Base-by-base conservation (phyloP, 169 alveolate genomes). In the Babesia ovata region DNA sequence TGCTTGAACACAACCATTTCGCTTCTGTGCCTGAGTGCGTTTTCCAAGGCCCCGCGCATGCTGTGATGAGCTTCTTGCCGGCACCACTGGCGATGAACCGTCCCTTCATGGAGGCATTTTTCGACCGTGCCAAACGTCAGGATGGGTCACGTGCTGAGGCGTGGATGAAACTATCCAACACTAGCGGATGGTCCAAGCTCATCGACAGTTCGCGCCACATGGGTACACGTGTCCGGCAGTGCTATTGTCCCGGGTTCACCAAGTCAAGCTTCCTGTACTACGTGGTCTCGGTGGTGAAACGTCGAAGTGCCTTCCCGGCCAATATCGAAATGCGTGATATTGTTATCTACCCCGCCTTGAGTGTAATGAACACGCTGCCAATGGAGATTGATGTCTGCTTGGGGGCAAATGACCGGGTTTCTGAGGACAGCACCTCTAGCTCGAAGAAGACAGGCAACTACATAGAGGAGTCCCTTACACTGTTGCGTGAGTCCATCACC, bases 241-340 rank as follows among this genome's bases (percentile, higher is more conserved):
- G 89, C 61, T 73, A 71, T 44, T 74, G 85, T 46, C 87, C 72
- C 1, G 72, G 84, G 28, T 49, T 76, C 54, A 54, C 84, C 53
- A 72, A 74, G 28, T 86, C 73, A 50, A 90, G 67, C 63, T 90
- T 79, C 61, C 58, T 92, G n/a, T 92, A 88, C 59, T 92, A 91
- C 56, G 74, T 91, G 57, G 96, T 91, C 33, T 60, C 90, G 36
- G 89, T 88, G 42, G 88, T 79, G 44, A 75, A 85, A 70, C 45
- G 79, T 52, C 77, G 79, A 82, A 87, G 94, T 65, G 91, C 92
- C 4, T 57, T 92, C 60, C 96, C 96, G 16, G 94, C 95, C 26
- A 93, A 92, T 59, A 84, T 82, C 52, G 90, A 92, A 42, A 53
- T 89, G 63, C 82, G 78, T 26, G 90, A 88, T 22, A 79, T 92